Base-by-base conservation (phyloP, 257 asterid species). In the Verbena officinalis region DNA sequence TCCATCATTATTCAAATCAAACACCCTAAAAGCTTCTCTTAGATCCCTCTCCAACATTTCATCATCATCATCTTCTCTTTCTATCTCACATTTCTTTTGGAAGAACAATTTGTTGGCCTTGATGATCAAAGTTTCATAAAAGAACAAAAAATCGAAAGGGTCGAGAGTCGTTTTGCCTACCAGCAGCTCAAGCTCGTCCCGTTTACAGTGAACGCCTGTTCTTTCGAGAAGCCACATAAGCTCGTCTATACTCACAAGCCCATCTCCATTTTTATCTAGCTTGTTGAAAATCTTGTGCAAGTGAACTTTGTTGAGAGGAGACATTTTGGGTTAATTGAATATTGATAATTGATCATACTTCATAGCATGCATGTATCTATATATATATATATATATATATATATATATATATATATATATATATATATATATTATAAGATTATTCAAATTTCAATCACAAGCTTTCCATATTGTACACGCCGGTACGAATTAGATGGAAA, bases 1-100 rank as follows among this genome's bases (percentile, higher is more conserved):
- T 4, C 95, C 95, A 61, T 83, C 87, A 0, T 74, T 81, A 39
- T 86, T 64, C 55, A 73, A 43, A 72, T 86, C 86, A 7, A 81
- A 86, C 16, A 78, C 81, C 72, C 69, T 55, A 38, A 86, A 86
- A 24, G 85, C 81, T 45, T 72, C 34, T 0, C 17, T 13, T 15
- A 86, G 82, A 59, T 86, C 87, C 11, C 51, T 70, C 76, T 74
- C 82, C 75, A 62, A 45, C 12, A 46, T 6, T 9, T 59, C 44
- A 13, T 38, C 40, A 9, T 36, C 11, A 36, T 7, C 11, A 36
- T 9, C 67, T 22, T 48, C 34, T 3, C n/a, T 53, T 34, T 55
- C 72, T 0, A 23, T 13, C n/a, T 23, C 5, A n/a, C 34, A 4
- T 13, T 17, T 1, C 10, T 36, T n/a, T 60, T 53, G 57, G 23